Base-by-base conservation (phyloP, 1,139 yeast species). In the Pichia sp. region DNA sequence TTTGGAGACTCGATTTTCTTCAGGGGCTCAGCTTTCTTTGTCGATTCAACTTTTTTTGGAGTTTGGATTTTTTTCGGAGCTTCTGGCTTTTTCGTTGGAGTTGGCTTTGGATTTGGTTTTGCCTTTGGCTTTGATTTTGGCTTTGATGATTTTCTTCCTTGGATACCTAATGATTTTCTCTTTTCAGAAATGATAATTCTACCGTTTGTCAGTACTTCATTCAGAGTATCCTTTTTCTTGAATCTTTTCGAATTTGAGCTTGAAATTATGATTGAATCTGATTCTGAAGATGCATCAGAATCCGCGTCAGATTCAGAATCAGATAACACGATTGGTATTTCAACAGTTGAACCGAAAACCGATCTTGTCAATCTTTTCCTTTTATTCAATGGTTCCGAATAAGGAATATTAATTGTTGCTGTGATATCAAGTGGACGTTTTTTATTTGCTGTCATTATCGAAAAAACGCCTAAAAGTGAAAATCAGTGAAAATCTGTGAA, bases 301-400 rank as follows among this genome's bases (percentile, higher is more conserved):
- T 39, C 38, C 8, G 32, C 15, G 5, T 44, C 46, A n/a, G 28
- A 15, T n/a, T 42, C 42, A 11, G 48, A 35, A 4, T 46, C 44
- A 3, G 53, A 50, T 14, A 50, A 27, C 11, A 50, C 47, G 12
- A 50, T 50, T 11, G 53, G 51, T 14, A 39, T 30, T 18, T 47
- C 51, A 20, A 24, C 42, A 4, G 39, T 24, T 6, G 51, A 38
- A 14, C 53, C 53, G n/a, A 32, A 38, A 11, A 40, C 34, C 6
- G 44, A 40, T 22, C 53, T 45, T 3, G 53, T 49, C 7, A 49
- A 17, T 21, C 52, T 46, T 30, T 46, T 46, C 22, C 30, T 40
- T 15, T 24, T 34, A 12, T 31, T 10, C 12, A 24, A 24, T 8
- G 27, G 27, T 24, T 24, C 9, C 10, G 27, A 24, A 24, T n/a